Conservation (phyloP, 2,329 filamentous ascomycete genomes). For the Fusarium pseudocircinatum region DNA sequence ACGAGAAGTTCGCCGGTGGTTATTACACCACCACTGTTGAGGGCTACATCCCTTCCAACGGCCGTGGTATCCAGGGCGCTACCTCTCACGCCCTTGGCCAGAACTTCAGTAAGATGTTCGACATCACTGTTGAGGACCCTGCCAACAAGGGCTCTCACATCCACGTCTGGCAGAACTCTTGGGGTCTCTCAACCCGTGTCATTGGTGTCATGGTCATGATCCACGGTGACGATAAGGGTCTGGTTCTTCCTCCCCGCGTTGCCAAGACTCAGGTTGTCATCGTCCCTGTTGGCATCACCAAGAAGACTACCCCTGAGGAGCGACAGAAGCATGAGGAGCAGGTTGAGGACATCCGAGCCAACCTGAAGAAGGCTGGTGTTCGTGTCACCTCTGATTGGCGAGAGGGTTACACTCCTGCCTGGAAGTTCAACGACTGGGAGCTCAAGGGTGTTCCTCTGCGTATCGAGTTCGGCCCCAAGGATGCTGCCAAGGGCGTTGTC, state of each 20-base stretch:
- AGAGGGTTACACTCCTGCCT: slow-evolving; percentile 92
- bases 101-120: slow-evolving; percentile 99
- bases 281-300: slow-evolving; percentile 92
- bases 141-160: slow-evolving; percentile 80
- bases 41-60: slow-evolving; percentile 95
- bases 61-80: slow-evolving; percentile 94
- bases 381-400: slow-evolving; percentile 85
- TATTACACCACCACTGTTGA: slow-evolving; percentile 97
- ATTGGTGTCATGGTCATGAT: slow-evolving; percentile 99
- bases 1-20: slow-evolving; percentile 97
- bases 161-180: slow-evolving; percentile 98
- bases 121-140: slow-evolving; percentile 96
- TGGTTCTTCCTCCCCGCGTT: slow-evolving; percentile 91
- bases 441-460: slow-evolving; percentile 94
- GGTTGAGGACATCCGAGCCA: slow-evolving; percentile 74
- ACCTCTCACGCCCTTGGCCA: slow-evolving; percentile 96
- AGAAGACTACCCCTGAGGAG: slow-evolving; percentile 84
- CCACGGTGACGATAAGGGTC: slow-evolving; percentile 93
- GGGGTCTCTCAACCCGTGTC: slow-evolving; percentile 96
- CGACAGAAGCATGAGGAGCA: slow-evolving; percentile 79
- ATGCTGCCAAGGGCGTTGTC: slow-evolving; percentile 85
- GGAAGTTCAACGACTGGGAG: slow-evolving; percentile 99
- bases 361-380: slow-evolving; percentile 77
- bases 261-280: slow-evolving; percentile 87
- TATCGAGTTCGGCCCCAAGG: slow-evolving; percentile 95